These are phyloP conservation scores for Phaeosphaeria sp. DNA, from an alignment of 2,329 filamentous ascomycete genomes.

Conservation along the genomic window DNA sequence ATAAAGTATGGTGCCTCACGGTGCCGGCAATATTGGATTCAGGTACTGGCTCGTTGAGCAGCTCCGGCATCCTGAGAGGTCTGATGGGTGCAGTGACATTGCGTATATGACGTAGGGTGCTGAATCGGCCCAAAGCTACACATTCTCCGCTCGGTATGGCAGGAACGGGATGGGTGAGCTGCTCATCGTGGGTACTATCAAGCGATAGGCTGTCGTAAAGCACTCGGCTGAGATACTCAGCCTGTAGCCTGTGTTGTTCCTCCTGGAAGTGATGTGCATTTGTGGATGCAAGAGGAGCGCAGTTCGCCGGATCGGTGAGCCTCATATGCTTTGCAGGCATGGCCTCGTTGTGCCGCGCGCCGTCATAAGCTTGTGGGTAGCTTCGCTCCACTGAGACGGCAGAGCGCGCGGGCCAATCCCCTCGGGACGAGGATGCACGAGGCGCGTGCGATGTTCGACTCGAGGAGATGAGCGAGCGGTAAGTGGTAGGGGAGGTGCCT, in stretches of 20 bases:
- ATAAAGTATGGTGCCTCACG: not conserved
- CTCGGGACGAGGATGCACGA: not conserved
- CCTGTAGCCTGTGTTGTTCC: constrained; percentile 28
- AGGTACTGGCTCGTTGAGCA: not conserved
- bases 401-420: not conserved
- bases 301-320: not conserved
- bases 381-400: not conserved
- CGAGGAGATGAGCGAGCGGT: constrained; percentile 22
- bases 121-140: not conserved
- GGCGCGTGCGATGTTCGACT: constrained; percentile 13
- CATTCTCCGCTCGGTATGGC: not conserved
- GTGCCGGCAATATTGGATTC: not conserved
- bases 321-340: not conserved
- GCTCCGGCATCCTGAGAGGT: not conserved
- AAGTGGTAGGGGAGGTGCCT: constrained; percentile 20
- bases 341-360: not conserved
- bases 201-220: constrained; percentile 22
- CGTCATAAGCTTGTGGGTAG: not conserved
- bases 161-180: not conserved
- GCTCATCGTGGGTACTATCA: not conserved
- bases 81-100: constrained; percentile 12
- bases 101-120: constrained; percentile 9
- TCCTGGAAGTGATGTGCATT: not conserved
- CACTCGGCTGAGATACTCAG: constrained; percentile 32
- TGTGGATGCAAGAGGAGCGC: not conserved